phyloP scores from a whole-genome alignment of 345 rosid species.

The Excoecaria agallocha region DNA sequence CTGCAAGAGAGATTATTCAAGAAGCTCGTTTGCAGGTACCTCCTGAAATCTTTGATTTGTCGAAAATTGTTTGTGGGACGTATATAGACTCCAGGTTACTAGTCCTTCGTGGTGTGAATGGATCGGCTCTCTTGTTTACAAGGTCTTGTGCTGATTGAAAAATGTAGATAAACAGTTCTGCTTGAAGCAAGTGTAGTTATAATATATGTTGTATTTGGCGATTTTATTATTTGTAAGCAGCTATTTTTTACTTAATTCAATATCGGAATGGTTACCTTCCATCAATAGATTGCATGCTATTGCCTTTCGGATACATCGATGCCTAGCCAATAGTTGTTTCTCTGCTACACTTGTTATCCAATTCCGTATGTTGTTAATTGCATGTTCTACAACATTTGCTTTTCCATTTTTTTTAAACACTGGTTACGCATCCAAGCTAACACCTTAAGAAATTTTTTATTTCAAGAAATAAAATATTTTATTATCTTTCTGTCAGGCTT shows the following conservation, averaged over 20 bases:
- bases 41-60: constrained; percentile 81
- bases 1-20: constrained; percentile 48
- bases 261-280: neutral
- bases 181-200: neutral
- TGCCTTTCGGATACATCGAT: neutral
- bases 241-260: neutral
- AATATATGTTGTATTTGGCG: neutral
- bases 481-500: no score
- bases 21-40: constrained; percentile 76
- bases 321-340: no score
- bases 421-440: no score
- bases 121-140: constrained; percentile 76
- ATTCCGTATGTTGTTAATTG: no score
- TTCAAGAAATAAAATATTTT: no score
- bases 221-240: neutral
- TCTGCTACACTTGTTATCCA: no score
- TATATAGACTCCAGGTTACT: constrained; percentile 72
- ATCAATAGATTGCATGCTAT: neutral
- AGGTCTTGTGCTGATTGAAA: constrained; percentile 39
- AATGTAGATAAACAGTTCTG: constrained; percentile 13
- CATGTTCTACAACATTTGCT: no score
- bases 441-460: no score
- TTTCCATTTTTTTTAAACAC: no score
- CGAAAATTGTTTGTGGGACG: constrained; percentile 79
- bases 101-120: constrained; percentile 73